Conservation (phyloP, 2,329 filamentous ascomycete genomes). For the Beauveria bassiana region DNA sequence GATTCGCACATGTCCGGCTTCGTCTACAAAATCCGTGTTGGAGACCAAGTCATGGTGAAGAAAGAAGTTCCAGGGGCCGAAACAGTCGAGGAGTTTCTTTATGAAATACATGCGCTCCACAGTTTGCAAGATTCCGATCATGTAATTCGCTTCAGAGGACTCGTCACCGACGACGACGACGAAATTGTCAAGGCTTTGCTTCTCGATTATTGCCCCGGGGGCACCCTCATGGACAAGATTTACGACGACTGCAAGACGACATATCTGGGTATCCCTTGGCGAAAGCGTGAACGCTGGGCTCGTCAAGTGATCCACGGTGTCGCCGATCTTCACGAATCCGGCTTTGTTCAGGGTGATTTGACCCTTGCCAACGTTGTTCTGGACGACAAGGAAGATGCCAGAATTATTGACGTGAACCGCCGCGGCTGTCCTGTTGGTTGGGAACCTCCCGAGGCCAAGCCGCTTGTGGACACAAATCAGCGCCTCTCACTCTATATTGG, state of each 20-base stretch:
- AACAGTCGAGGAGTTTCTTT: conserved; percentile 91
- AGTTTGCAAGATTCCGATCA: conserved; percentile 62
- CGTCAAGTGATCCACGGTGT: conserved; percentile 84
- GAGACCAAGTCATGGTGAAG: conserved; percentile 70
- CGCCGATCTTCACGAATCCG: conserved; percentile 87
- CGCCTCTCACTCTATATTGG: conserved; percentile 96
- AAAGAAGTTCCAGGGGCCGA: conserved; percentile 97
- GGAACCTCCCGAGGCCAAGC: conserved; percentile 88
- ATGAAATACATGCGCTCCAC: conserved; percentile 93
- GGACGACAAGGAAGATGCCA: conserved; percentile 73
- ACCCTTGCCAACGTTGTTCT: conserved; percentile 97
- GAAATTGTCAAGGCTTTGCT: conserved; percentile 78
- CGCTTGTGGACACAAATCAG: conserved; percentile 79
- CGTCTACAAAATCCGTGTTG: conserved; percentile 81
- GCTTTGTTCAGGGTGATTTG: conserved; percentile 96
- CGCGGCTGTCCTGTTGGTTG: conserved; percentile 95
- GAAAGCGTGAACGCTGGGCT: conserved; percentile 76
- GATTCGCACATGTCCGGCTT: conserved; percentile 94
- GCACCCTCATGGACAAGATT: conserved; percentile 82
- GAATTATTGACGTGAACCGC: conserved; percentile 97
- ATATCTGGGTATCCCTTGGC: conserved; percentile 54
- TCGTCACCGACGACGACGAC: conserved; percentile 85
- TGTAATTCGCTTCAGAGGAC: conserved; percentile 79
- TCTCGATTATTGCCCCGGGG: conserved; percentile 79
- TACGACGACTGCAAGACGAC: conserved; percentile 65